Conservation (phyloP, 1,284 basidiomycete genomes). For the Apiotrichum domesticum region DNA sequence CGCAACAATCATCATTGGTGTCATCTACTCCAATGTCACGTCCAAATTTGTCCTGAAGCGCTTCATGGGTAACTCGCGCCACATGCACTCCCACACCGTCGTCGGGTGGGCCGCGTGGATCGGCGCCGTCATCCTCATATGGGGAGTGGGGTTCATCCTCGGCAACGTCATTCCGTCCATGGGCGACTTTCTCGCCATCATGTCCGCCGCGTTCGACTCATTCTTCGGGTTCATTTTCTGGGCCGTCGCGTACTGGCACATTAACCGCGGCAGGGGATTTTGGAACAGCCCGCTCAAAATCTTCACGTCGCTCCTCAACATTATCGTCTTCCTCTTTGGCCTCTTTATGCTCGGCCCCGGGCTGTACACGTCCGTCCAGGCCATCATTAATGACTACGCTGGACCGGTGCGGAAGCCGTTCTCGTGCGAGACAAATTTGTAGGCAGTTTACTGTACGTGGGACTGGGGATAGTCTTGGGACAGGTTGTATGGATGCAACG, state of each 20-base stretch:
- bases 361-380: slow-evolving; percentile 48
- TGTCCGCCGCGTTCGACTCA: slow-evolving; percentile 34
- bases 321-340: slow-evolving; percentile 43
- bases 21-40: slow-evolving; percentile 40
- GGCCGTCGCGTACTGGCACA: slow-evolving; percentile 47
- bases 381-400: slow-evolving; percentile 44
- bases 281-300: slow-evolving; percentile 7
- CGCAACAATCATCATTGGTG: slow-evolving; percentile 35
- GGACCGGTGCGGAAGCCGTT: slow-evolving; percentile 19
- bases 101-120: slow-evolving; percentile 58
- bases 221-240: slow-evolving; percentile 48
- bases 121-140: slow-evolving; percentile 54
- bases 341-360: slow-evolving; percentile 50
- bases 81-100: slow-evolving; percentile 55
- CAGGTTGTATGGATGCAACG: no score
- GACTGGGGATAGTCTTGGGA: no score
- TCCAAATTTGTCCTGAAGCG: slow-evolving; percentile 42
- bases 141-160: slow-evolving; percentile 59
- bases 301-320: slow-evolving; percentile 36
- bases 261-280: slow-evolving; percentile 36
- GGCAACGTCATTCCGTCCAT: slow-evolving; percentile 50
- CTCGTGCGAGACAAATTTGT: slow-evolving; percentile 10
- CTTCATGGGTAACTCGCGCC: slow-evolving; percentile 49
- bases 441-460: no score
- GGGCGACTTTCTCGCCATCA: slow-evolving; percentile 47